phyloP scores from a whole-genome alignment of 1,284 basidiomycete species.

The Ustilago tritici region DNA sequence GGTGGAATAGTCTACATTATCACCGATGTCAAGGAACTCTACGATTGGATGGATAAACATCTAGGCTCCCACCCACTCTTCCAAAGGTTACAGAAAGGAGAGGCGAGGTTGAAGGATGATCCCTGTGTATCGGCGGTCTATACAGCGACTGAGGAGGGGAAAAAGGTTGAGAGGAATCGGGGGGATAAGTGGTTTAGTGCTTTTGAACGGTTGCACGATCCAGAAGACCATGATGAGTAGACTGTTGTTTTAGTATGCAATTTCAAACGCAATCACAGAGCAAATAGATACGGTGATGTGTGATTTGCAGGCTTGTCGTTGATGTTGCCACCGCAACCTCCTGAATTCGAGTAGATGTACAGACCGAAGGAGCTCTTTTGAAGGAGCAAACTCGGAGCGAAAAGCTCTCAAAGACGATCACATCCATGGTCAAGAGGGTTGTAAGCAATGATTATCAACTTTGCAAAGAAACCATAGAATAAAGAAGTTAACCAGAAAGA shows the following conservation, averaged over 20 bases:
- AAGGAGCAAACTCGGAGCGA: neutral
- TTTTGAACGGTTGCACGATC: slow-evolving; percentile 73
- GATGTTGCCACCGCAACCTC: too few species aligned
- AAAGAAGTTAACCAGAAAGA: too few species aligned
- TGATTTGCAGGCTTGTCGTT: neutral
- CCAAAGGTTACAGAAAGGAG: slow-evolving; percentile 79
- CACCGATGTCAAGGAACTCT: slow-evolving; percentile 93
- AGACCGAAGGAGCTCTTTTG: too few species aligned
- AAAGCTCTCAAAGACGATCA: neutral
- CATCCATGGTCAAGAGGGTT: too few species aligned
- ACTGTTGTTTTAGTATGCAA: too few species aligned
- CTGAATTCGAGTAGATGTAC: too few species aligned
- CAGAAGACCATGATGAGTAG: slow-evolving; percentile 36
- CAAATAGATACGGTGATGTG: too few species aligned
- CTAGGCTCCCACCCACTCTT: slow-evolving; percentile 88
- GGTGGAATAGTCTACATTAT: slow-evolving; percentile 97
- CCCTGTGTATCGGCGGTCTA: slow-evolving; percentile 64
- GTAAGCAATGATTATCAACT: too few species aligned
- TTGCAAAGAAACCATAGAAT: too few species aligned
- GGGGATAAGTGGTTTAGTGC: slow-evolving; percentile 91
- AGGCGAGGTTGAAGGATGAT: slow-evolving; percentile 73
- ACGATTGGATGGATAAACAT: slow-evolving; percentile 95
- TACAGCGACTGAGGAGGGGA: slow-evolving; percentile 84
- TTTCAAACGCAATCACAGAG: too few species aligned
- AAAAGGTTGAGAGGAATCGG: slow-evolving; percentile 91